These are phyloP conservation scores for Myxozyma udenii DNA, from an alignment of 805 yeast genomes.

Conservation along the genomic window DNA sequence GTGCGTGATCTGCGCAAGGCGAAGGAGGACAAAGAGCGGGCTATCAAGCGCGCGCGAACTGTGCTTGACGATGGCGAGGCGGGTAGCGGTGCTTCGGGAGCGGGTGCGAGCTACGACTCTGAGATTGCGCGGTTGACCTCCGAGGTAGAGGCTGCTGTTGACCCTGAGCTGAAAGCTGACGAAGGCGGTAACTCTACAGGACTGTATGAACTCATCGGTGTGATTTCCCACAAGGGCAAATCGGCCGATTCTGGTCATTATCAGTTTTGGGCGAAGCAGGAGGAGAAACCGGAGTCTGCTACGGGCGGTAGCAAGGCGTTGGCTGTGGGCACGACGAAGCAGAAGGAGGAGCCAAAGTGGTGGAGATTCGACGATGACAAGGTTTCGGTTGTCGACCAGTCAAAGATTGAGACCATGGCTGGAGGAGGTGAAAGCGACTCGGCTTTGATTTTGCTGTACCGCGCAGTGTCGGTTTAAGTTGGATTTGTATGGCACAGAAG, in stretches of 20 bases:
- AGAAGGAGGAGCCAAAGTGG: conserved; percentile 67
- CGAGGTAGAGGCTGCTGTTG: conserved; percentile 37
- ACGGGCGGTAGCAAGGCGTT: conserved; percentile 6
- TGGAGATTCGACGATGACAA: conserved; percentile 93
- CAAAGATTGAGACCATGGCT: conserved; percentile 77
- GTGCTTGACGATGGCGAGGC: conserved; percentile 35
- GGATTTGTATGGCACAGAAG: not conserved
- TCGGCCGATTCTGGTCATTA: conserved; percentile 97
- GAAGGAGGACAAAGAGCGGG: conserved; percentile 66
- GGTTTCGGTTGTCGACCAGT: conserved; percentile 71
- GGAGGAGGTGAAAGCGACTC: conserved; percentile 98
- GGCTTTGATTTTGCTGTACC: conserved; percentile 84
- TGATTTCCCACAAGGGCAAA: conserved; percentile 91
- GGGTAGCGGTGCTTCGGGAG: not conserved
- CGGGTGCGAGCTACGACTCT: conserved; percentile 30
- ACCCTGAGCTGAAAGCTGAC: conserved; percentile 44
- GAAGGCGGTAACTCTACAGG: conserved; percentile 80
- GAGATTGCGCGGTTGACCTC: conserved; percentile 20
- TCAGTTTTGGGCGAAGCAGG: conserved; percentile 81
- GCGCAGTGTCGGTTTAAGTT: conserved; percentile 63
- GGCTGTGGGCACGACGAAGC: conserved; percentile 14
- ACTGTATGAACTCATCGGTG: conserved; percentile 75
- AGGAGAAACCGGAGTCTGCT: conserved; percentile 42
- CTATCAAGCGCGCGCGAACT: conserved; percentile 57
- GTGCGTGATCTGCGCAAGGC: conserved; percentile 73